Conservation (phyloP, 805 yeast genomes). For the Starmerella asiatica region DNA sequence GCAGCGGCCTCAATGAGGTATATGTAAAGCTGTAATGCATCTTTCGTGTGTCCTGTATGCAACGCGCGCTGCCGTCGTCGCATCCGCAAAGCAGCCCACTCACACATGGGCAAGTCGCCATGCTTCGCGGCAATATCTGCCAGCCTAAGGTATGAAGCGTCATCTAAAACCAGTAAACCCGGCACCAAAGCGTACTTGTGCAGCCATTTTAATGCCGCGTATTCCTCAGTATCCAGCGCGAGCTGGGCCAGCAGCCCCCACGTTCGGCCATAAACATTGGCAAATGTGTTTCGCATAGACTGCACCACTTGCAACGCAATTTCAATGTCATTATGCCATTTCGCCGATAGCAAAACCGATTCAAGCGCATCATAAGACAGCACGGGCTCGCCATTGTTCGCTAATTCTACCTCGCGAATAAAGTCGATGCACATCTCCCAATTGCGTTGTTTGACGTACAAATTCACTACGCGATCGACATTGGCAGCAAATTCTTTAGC, state of each 20-base stretch:
- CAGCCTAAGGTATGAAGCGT: constrained; percentile 21
- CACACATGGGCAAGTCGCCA: constrained; percentile 23
- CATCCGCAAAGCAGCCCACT: constrained; percentile 24
- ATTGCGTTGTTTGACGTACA: constrained; percentile 16
- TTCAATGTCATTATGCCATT: constrained; percentile 22
- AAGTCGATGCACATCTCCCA: constrained; percentile 21
- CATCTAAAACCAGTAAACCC: constrained; percentile 25
- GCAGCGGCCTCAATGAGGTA: constrained; percentile 21
- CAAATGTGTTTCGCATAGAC: constrained; percentile 12
- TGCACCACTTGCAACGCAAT: constrained; percentile 21
- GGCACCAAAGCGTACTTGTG: constrained; percentile 22
- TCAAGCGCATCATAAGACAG: constrained; percentile 21
- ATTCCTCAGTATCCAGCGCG: constrained; percentile 18
- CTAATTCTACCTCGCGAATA: constrained; percentile 20
- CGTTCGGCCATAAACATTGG: constrained; percentile 22
- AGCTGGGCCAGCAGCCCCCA: constrained; percentile 25
- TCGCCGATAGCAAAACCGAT: constrained; percentile 20
- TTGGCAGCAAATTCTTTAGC: constrained; percentile 3
- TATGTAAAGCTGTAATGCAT: constrained; percentile 11
- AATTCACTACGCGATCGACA: constrained; percentile 16
- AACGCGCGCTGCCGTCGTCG: constrained; percentile 21
- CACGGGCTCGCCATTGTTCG: constrained; percentile 18
- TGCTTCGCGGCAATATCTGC: constrained; percentile 20
- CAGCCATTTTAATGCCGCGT: constrained; percentile 22
- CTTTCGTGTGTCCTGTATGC: background rate